Conservation (phyloP, 1,139 yeast species). For the Geotrichum restrictum region DNA sequence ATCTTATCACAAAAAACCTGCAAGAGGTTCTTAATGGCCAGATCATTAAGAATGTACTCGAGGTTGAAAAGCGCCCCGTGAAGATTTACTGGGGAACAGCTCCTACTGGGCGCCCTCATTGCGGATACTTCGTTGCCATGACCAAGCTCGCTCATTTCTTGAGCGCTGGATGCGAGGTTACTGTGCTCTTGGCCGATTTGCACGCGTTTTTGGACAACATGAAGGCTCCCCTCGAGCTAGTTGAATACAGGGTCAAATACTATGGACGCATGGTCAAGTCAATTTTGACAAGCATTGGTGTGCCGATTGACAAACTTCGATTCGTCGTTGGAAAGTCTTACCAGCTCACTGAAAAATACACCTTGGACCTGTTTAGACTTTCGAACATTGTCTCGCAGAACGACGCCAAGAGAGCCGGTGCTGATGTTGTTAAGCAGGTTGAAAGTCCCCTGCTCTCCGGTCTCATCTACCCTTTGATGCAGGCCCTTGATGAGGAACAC, state of each 20-base stretch:
- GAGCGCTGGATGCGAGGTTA: constrained; percentile 94
- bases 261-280: constrained; percentile 81
- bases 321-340: constrained; percentile 87
- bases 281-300: constrained; percentile 77
- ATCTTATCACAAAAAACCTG: constrained; percentile 74
- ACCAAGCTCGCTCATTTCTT: constrained; percentile 91
- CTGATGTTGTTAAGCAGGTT: constrained; percentile 98
- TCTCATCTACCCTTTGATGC: constrained; percentile 96
- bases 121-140: constrained; percentile 98
- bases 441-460: constrained; percentile 91
- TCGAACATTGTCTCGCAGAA: constrained; percentile 83
- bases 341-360: constrained; percentile 72
- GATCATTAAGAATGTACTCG: constrained; percentile 80
- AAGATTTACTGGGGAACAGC: constrained; percentile 87
- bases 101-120: constrained; percentile 96
- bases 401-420: constrained; percentile 98
- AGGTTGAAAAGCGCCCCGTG: constrained; percentile 73
- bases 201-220: constrained; percentile 97
- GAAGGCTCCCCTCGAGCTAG: constrained; percentile 96
- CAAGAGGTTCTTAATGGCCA: constrained; percentile 90
- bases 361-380: constrained; percentile 82
- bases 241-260: constrained; percentile 80
- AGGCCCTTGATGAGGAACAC: constrained; percentile 92
- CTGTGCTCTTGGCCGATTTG: constrained; percentile 88
- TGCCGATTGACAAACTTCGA: constrained; percentile 80